Evolutionary conservation across 208 protist genomes (phyloP).

Genomic region (Vickermania ingenoplastis): DNA sequence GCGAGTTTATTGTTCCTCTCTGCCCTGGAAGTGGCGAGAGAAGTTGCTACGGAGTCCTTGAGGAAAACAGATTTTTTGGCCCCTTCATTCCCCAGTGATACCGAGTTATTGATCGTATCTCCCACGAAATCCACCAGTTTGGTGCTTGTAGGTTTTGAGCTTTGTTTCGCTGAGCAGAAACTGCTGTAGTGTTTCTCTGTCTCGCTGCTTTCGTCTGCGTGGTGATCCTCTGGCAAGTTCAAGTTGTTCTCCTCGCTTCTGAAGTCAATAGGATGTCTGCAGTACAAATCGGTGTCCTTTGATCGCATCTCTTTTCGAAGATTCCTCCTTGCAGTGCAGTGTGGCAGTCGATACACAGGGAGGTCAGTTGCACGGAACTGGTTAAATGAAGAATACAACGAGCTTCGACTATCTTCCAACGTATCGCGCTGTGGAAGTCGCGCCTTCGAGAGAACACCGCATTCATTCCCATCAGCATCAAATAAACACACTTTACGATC

Average conservation of each 20-base stretch:
- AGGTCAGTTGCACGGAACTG: not conserved
- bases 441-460: conserved; percentile 32
- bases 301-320: not conserved
- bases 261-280: not conserved
- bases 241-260: not conserved
- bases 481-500: conserved; percentile 44
- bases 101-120: not conserved
- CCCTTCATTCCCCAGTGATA: not conserved
- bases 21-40: not conserved
- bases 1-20: not conserved
- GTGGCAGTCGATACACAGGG: not conserved
- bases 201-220: not conserved
- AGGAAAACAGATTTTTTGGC: not conserved
- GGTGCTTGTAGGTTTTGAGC: not conserved
- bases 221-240: not conserved
- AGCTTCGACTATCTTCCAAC: not conserved
- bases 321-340: not conserved
- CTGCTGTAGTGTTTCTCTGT: not conserved
- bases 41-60: not conserved
- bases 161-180: not conserved
- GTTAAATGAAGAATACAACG: not conserved
- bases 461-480: conserved; percentile 15
- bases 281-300: not conserved
- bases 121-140: not conserved
- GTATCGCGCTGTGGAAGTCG: conserved; percentile 17